Evolutionary conservation across 2,329 filamentous ascomycete species (phyloP), one percentile per base, ranked within the genome.

Genomic region (Diaporthe australafricana): DNA sequence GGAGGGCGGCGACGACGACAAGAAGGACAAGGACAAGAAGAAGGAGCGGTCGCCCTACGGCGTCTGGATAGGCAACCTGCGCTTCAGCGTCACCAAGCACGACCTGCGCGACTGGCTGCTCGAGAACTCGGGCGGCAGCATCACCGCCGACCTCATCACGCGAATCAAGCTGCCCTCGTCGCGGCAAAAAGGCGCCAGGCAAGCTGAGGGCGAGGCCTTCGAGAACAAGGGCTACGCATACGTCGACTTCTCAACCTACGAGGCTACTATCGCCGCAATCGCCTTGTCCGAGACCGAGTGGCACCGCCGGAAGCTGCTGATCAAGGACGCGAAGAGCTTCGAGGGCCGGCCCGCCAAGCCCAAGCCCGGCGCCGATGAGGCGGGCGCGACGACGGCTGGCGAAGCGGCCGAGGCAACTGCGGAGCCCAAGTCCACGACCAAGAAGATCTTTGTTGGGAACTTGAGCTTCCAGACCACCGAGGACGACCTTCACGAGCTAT

Each of bases 181-280:
- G 72, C 92, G 88, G 65, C 75, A 79, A 40, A 70, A 68, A 70
- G 70, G 63, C 52, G 17, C 52, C 22, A 52, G 70, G 63, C 55
- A 63, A 50, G 68, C 84, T 32, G 78, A 79, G 45, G 47, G n/a
- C 38, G 68, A 42, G 17, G 47, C 56, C 32, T 79, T 87, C 27
- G 86, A 91, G 77, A 99, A 98, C 85, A 96, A 93, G 83, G 97
- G 96, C 20, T 99, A 98, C 80, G 96, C 96, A 69, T 99, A 99
- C 79, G 91, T 99, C 75, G 97, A 99, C 81, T 98, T 99, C 79
- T 85, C 90, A 56, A 92, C 88, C 30, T 88, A 92, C 50, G 84
- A 83, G n/a, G 89, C 91, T 53, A 89, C 95, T 78, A 85, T 94
- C 42, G 90, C 92, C n/a, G 95, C 95, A 57, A 88, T 98, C 74